These are phyloP conservation scores for Gymnopilus junonius DNA, from an alignment of 768 basidiomycete species.

Conservation along the genomic window DNA sequence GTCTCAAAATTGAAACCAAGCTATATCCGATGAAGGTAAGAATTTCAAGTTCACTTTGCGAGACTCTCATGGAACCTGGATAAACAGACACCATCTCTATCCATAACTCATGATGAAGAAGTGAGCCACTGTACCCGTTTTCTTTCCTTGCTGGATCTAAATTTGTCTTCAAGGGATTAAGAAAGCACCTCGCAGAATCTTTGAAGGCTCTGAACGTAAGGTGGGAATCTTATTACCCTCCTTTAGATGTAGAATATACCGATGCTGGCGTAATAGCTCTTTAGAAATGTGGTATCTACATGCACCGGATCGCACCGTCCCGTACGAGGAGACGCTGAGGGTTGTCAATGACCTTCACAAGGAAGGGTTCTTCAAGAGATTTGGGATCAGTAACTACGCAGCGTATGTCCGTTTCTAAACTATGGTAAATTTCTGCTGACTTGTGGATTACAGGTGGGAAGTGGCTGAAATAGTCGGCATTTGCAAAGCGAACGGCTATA, in stretches of 20 bases:
- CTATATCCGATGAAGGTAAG: slow-evolving; percentile 46
- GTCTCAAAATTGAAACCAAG: slow-evolving; percentile 64
- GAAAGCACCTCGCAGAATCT: slow-evolving; percentile 49
- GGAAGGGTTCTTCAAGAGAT: slow-evolving; percentile 62
- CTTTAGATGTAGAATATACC: slow-evolving; percentile 4
- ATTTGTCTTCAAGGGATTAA: slow-evolving; percentile 39
- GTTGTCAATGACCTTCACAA: slow-evolving; percentile 59
- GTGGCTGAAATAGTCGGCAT: slow-evolving; percentile 66
- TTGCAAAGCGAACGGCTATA: slow-evolving; percentile 56
- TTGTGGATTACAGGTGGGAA: slow-evolving; percentile 48
- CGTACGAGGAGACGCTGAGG: slow-evolving; percentile 58
- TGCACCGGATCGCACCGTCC: slow-evolving; percentile 60
- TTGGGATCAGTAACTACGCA: slow-evolving; percentile 66
- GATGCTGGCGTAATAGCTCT: slow-evolving; percentile 35
- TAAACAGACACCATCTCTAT: slow-evolving; percentile 7
- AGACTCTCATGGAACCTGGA: background rate
- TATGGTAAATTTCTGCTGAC: background rate
- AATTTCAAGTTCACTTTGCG: background rate
- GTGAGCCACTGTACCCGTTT: slow-evolving; percentile 13
- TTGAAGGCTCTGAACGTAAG: slow-evolving; percentile 47
- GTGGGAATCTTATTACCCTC: slow-evolving; percentile 33
- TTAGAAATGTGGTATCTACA: slow-evolving; percentile 63
- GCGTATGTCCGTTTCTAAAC: slow-evolving; percentile 37
- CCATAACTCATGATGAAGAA: slow-evolving; percentile 37
- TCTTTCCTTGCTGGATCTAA: background rate